Base-by-base conservation (phyloP, 176 grass and related monocot genomes). In the Avena atlantica region DNA sequence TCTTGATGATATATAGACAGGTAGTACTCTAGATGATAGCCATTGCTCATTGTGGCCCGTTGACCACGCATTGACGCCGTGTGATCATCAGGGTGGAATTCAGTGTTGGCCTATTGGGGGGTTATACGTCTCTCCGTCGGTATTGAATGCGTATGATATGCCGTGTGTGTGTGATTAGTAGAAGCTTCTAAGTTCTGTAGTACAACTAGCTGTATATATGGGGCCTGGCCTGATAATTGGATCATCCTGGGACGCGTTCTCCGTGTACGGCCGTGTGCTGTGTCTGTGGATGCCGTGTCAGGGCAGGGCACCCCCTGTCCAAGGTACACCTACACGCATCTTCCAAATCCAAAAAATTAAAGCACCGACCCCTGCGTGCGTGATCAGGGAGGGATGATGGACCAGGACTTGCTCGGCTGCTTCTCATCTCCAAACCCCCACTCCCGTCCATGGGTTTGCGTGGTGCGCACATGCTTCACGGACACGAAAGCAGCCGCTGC, bases 391-490 rank as follows among this genome's bases (percentile, higher is more conserved):
- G 37, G 37, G 64, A 67, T 68, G 23, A 67, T 68, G 23, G 61
- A 13, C 2, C 4, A 50, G 79, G 50, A 24, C 14, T 25, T 36
- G 69, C 69, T 7, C 7, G 25, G 78, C 15, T 70, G 52, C 56
- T 80, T 65, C 78, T 16, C 6, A 20, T 16, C 49, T 4, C 74
- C 69, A 56, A 23, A 42, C 40, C 40, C 37, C 37, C 37, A 40
- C 12, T 16, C 55, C 20, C 37, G 58, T 29, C 25, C 40, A 67
- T 63, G 65, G 6, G 40, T 42, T 48, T 48, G 21, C 45, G 70
- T n/a, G 23, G 2, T 1, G 45, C 12, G 72, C 72, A 75, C 72
- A 85, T 76, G 66, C 85, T 79, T 63, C 75, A 69, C 49, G 81
- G 76, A 73, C 64, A 36, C 17, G 5, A 74, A 76, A 74, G 71